These are phyloP conservation scores for Leishmania gerbilli DNA, from an alignment of 208 protist species.

Conservation along the genomic window DNA sequence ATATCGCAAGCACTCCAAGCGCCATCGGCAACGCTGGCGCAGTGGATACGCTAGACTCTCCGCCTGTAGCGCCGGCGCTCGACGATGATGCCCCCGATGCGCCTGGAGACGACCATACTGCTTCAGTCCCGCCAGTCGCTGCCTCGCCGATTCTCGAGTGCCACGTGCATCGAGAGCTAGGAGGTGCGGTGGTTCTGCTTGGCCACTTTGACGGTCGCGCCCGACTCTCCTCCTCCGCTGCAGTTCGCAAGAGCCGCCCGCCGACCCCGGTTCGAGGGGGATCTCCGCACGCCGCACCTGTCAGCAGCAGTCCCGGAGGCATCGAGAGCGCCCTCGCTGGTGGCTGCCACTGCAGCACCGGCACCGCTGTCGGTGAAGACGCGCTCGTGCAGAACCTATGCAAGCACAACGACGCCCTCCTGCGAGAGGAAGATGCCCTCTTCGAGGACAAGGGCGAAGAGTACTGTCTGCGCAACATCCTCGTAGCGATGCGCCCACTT, in stretches of 20 bases:
- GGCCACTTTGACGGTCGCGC: conserved; percentile 38
- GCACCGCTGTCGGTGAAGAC: conserved; percentile 10
- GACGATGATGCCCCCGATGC: neutral
- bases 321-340: neutral
- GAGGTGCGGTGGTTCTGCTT: conserved; percentile 52
- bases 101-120: neutral
- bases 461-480: conserved; percentile 39
- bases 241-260: conserved; percentile 16
- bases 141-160: conserved; percentile 29
- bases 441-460: conserved; percentile 33
- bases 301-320: neutral
- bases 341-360: neutral
- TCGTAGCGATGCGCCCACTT: conserved; percentile 25
- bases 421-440: conserved; percentile 24
- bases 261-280: conserved; percentile 7
- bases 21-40: neutral
- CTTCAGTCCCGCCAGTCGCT: neutral
- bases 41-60: neutral
- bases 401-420: conserved; percentile 22
- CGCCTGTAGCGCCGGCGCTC: neutral
- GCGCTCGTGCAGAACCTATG: conserved; percentile 13
- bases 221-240: conserved; percentile 15
- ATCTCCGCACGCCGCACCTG: neutral
- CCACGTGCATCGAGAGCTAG: conserved; percentile 52
- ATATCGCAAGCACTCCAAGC: conserved; percentile 22